These are phyloP conservation scores for Didymella pomorum DNA, from an alignment of 2,329 filamentous ascomycete genomes.

Conservation along the genomic window DNA sequence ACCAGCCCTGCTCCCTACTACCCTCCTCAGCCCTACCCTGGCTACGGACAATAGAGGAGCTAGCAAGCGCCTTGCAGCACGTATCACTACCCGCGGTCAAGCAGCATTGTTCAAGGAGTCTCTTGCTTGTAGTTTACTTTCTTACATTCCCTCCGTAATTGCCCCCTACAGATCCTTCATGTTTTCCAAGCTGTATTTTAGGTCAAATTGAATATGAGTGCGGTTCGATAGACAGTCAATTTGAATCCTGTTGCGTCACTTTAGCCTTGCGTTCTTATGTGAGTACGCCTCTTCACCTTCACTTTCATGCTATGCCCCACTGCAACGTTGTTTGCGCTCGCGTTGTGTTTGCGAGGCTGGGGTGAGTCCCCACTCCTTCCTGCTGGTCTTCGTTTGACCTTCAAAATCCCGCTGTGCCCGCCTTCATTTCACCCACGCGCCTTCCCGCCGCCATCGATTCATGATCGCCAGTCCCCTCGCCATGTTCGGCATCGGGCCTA, in stretches of 20 bases:
- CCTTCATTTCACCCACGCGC: not conserved
- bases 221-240: slow-evolving; percentile 20
- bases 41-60: slow-evolving; percentile 8
- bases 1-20: slow-evolving; percentile 17
- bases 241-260: slow-evolving; percentile 8
- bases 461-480: not conserved
- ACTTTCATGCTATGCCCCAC: slow-evolving; percentile 3
- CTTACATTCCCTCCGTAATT: slow-evolving; percentile 25
- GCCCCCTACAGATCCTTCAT: slow-evolving; percentile 20
- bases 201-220: slow-evolving; percentile 25
- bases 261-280: not conserved
- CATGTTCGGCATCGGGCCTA: slow-evolving; percentile 17
- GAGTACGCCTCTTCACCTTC: slow-evolving; percentile 1
- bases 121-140: slow-evolving; percentile 21
- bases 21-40: slow-evolving; percentile 11
- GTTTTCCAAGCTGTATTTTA: slow-evolving; percentile 25
- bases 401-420: not conserved
- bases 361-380: not conserved
- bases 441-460: not conserved
- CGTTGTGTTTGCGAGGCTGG: slow-evolving; percentile 3
- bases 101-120: slow-evolving; percentile 23
- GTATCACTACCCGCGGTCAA: slow-evolving; percentile 20
- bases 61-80: slow-evolving; percentile 12
- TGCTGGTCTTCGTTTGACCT: not conserved
- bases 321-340: not conserved